Evolutionary conservation across 805 yeast genomes (phyloP).

Genomic region (Teunomyces tritomae): DNA sequence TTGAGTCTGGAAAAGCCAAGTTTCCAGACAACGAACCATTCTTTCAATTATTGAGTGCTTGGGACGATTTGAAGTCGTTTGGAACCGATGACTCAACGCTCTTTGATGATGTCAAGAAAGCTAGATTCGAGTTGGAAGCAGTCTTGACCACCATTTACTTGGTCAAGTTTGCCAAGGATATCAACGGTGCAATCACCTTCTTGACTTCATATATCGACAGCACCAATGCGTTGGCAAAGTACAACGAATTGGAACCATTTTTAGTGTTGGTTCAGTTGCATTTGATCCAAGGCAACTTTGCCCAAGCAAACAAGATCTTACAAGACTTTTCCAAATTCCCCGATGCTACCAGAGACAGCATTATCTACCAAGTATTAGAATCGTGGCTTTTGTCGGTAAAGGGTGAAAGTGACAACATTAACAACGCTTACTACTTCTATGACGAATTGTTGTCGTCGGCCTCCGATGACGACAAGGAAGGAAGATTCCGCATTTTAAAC

Average conservation of each 20-base stretch:
- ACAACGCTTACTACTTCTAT: slow-evolving; percentile 54
- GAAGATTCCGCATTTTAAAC: slow-evolving; percentile 38
- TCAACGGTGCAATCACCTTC: slow-evolving; percentile 35
- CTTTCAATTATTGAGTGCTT: slow-evolving; percentile 39
- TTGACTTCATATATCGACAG: slow-evolving; percentile 28
- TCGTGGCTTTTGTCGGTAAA: slow-evolving; percentile 53
- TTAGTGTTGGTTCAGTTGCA: slow-evolving; percentile 40
- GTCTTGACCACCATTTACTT: slow-evolving; percentile 38
- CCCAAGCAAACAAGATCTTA: slow-evolving; percentile 33
- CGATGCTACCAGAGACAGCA: slow-evolving; percentile 51
- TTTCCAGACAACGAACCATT: slow-evolving; percentile 35
- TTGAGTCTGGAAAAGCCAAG: slow-evolving; percentile 31
- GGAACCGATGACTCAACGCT: slow-evolving; percentile 44
- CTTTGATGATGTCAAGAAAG: slow-evolving; percentile 36
- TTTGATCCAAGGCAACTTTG: slow-evolving; percentile 35
- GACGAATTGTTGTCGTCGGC: slow-evolving; percentile 72
- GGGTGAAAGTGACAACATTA: slow-evolving; percentile 42
- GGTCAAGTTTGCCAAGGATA: slow-evolving; percentile 33
- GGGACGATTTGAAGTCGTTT: slow-evolving; percentile 42
- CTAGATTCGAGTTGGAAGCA: slow-evolving; percentile 40
- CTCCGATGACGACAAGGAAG: slow-evolving; percentile 35
- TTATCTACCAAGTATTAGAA: slow-evolving; percentile 75
- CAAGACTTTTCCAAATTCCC: slow-evolving; percentile 33
- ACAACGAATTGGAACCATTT: slow-evolving; percentile 40
- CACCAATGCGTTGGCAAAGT: slow-evolving; percentile 16